A percentile compares a stretch with the other conserved stretches of the same genome.
phyloP scores from a whole-genome alignment of 1,284 basidiomycete species.

The Hymenochaete sp. region DNA sequence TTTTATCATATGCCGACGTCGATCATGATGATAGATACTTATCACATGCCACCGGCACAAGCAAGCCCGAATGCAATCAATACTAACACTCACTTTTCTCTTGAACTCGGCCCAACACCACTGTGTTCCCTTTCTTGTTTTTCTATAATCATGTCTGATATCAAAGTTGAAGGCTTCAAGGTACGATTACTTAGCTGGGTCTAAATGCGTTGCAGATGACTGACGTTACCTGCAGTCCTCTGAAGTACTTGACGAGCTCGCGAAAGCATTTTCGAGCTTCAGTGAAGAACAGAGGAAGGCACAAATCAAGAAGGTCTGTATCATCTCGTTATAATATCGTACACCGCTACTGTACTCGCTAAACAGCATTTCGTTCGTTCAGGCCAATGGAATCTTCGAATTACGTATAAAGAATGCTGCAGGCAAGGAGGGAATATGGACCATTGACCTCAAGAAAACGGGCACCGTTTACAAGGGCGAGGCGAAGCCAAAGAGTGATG shows the following conservation, averaged over 20 bases:
- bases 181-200: slow-evolving; percentile 24
- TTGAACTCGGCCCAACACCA: not conserved
- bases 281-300: slow-evolving; percentile 68
- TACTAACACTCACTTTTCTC: no score
- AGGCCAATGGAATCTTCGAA: slow-evolving; percentile 93
- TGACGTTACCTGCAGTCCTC: slow-evolving; percentile 45
- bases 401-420: slow-evolving; percentile 73
- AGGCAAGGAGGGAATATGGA: slow-evolving; percentile 77
- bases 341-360: not conserved
- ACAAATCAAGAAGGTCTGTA: slow-evolving; percentile 79
- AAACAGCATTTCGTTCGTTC: not conserved
- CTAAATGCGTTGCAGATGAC: not conserved
- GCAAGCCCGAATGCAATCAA: no score
- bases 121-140: not conserved
- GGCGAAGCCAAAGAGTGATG: slow-evolving; percentile 59
- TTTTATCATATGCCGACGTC: no score
- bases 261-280: slow-evolving; percentile 53
- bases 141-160: slow-evolving; percentile 39
- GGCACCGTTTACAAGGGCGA: slow-evolving; percentile 79
- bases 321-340: not conserved
- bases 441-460: slow-evolving; percentile 93
- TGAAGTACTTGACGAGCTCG: slow-evolving; percentile 57
- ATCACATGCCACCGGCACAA: no score
- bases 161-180: slow-evolving; percentile 54
- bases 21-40: no score